phyloP scores from a whole-genome alignment of 2,329 filamentous ascomycete genomes.

The Ceratocystis cacaofunesta region DNA sequence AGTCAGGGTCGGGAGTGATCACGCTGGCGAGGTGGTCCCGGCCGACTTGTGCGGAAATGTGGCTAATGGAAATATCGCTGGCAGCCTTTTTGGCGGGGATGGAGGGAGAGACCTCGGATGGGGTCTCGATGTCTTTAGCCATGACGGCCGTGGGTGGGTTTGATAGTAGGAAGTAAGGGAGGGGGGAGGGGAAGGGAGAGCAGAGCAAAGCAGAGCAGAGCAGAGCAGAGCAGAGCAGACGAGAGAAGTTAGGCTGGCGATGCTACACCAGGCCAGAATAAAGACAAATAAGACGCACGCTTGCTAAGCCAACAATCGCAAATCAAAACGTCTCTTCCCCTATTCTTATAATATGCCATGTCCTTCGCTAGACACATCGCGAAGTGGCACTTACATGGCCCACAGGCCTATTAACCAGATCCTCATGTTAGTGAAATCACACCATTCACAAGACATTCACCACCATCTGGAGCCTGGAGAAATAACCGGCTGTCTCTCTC shows the following conservation, averaged over 20 bases:
- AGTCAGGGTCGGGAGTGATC: slow-evolving; percentile 24
- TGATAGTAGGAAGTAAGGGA: background rate
- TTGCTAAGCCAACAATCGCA: too few relatives aligned
- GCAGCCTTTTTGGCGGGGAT: background rate
- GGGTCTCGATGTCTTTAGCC: slow-evolving; percentile 13
- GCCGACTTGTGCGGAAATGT: slow-evolving; percentile 8
- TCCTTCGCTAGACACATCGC: too few relatives aligned
- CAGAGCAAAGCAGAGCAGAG: background rate
- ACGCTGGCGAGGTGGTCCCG: slow-evolving; percentile 14
- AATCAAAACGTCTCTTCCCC: too few relatives aligned
- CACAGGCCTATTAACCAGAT: too few relatives aligned
- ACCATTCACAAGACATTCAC: too few relatives aligned
- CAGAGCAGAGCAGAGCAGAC: background rate
- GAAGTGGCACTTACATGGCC: too few relatives aligned
- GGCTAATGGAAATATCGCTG: slow-evolving; percentile 1
- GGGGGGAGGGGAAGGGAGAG: background rate
- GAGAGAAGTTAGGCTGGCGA: background rate
- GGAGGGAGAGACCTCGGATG: background rate
- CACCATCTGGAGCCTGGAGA: too few relatives aligned
- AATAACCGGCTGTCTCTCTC: too few relatives aligned
- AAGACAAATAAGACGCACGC: background rate
- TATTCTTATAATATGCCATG: too few relatives aligned
- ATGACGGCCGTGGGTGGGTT: background rate
- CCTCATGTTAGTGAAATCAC: too few relatives aligned
- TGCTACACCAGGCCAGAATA: background rate